Base-by-base conservation (phyloP, 345 rosid genomes). In the Eucalyptus dawsonii region DNA sequence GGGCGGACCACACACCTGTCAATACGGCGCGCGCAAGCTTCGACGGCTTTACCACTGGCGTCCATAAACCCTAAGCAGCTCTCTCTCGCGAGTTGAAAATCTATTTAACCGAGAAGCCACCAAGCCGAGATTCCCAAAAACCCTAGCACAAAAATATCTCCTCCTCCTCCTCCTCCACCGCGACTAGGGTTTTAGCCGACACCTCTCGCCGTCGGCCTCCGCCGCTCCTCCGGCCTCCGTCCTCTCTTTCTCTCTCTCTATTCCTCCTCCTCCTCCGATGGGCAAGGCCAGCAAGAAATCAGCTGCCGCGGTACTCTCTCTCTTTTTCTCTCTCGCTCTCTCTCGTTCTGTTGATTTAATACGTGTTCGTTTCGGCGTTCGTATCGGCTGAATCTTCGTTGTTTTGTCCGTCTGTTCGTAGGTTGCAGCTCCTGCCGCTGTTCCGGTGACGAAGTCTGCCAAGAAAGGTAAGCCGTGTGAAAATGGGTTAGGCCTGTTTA, bases 221-320 rank as follows among this genome's bases (percentile, higher is more conserved):
- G 34, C 8, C 40, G 4, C 37, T 67, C 67, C 67, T 14, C 7
- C 51, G 44, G 3, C 27, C 81, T 72, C 81, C 25, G 25, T 3
- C 45, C 27, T 5, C 25, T 87, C 40, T 27, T 13, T 54, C 40
- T 16, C 45, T 45, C 31, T 22, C 14, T 11, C 31, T 44, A 8
- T 44, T 8, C 9, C 45, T 47, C 50, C 49, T 50, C 17, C 49
- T 42, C 13, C 58, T 34, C n/a, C 47, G 40, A 95, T 95, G 97
- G 97, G 92, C 44, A 95, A 93, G 91, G 53, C 93, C 31, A 92
- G 93, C 92, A 94, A 95, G 92, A 95, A 95, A 88, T 92, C 96
- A 50, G 89, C 93, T 86, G 7, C 93, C 88, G 91, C 93, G 83
- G 96, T 94, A 90, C 34, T 19, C 58, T 60, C 87, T 58, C 60